Percentiles rank a stretch among this genome's conserved stretches.
phyloP scores from a whole-genome alignment of 2,329 filamentous ascomycete species.

The Fusarium nurragi region DNA sequence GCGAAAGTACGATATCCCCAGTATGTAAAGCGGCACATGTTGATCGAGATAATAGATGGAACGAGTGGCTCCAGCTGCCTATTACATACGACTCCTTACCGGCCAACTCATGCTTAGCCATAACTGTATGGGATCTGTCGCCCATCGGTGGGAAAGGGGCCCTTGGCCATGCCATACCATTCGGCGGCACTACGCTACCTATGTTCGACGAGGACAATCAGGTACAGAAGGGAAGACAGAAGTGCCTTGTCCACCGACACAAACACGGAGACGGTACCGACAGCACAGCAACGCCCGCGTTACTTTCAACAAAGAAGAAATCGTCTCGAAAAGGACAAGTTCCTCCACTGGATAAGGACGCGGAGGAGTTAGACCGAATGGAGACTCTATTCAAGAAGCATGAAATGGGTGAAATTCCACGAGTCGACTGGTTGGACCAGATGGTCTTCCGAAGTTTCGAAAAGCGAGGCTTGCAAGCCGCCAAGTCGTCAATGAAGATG shows the following conservation, averaged over 20 bases:
- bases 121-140: conserved; percentile 95
- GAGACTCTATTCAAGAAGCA: conserved; percentile 96
- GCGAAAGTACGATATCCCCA: conserved; percentile 59
- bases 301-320: conserved; percentile 66
- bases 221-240: conserved; percentile 89
- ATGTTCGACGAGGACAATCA: conserved; percentile 96
- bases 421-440: conserved; percentile 95
- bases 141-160: conserved; percentile 76
- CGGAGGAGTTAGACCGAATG: conserved; percentile 87
- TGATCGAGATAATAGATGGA: conserved; percentile 70
- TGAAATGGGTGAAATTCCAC: conserved; percentile 94
- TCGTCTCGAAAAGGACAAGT: conserved; percentile 60
- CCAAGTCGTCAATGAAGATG: conserved; percentile 70
- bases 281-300: conserved; percentile 77
- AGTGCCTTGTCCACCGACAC: conserved; percentile 85
- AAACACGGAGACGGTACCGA: conserved; percentile 87
- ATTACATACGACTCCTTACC: conserved; percentile 86
- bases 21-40: background rate
- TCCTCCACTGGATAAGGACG: conserved; percentile 71
- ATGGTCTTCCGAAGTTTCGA: conserved; percentile 92
- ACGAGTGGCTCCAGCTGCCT: conserved; percentile 93
- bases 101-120: conserved; percentile 82
- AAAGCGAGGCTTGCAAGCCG: conserved; percentile 73
- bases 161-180: conserved; percentile 83
- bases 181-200: conserved; percentile 90